Evolutionary conservation across 2,329 filamentous ascomycete species (phyloP).

Genomic region (Penicillium vulpinum): DNA sequence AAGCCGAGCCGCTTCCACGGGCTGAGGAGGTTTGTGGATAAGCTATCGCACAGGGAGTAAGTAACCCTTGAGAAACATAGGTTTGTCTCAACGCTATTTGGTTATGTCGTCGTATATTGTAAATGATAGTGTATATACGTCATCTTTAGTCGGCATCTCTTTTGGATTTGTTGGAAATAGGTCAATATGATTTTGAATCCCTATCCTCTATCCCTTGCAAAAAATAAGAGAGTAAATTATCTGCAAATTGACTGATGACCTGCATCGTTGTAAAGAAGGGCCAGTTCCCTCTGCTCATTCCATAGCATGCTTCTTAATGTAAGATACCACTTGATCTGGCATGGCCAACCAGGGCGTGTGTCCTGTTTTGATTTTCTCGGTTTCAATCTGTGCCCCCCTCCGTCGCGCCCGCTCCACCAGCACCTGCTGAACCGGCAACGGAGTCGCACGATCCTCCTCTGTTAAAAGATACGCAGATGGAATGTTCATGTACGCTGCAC

Average conservation of each 20-base stretch:
- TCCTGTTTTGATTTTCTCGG: constrained; percentile 29
- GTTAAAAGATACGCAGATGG: constrained; percentile 31
- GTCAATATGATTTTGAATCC: background rate
- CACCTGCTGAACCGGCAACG: constrained; percentile 31
- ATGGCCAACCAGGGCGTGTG: constrained; percentile 34
- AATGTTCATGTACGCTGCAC: constrained; percentile 28
- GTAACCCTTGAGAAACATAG: background rate
- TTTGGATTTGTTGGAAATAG: background rate
- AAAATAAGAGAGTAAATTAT: background rate
- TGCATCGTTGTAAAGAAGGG: background rate
- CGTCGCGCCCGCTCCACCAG: constrained; percentile 33
- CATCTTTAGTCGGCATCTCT: background rate
- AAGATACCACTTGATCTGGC: constrained; percentile 22
- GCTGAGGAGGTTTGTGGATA: constrained; percentile 13
- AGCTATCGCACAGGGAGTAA: constrained; percentile 13
- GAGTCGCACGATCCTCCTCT: constrained; percentile 33
- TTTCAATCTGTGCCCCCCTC: constrained; percentile 30
- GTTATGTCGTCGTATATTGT: background rate
- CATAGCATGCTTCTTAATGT: constrained; percentile 20
- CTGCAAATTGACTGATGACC: background rate
- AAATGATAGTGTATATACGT: constrained; percentile 1
- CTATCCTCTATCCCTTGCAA: background rate
- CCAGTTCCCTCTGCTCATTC: background rate
- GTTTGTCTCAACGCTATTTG: background rate
- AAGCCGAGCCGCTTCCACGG: constrained; percentile 2